Evolutionary conservation across 139 green algal species (phyloP).

Genomic region (Chlorella sp.): DNA sequence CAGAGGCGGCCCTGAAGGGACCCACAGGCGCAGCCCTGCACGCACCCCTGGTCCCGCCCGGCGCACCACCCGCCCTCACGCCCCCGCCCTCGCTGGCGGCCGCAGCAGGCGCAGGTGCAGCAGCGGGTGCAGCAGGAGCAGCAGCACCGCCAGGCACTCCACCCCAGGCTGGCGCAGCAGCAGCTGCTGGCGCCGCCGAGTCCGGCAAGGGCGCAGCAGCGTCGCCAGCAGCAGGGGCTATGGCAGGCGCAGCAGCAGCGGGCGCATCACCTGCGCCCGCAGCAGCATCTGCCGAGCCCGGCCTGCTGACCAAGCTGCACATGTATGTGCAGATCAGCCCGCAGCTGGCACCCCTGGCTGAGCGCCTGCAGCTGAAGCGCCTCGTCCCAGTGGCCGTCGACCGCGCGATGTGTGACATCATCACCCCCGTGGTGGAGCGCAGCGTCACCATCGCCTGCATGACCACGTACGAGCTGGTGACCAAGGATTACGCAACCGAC

Average conservation of each 20-base stretch:
- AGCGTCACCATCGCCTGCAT: constrained; percentile 95
- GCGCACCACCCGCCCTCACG: no score
- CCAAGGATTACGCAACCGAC: constrained; percentile 95
- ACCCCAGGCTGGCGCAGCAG: background rate
- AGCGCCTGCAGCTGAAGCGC: constrained; percentile 74
- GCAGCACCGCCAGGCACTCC: no score
- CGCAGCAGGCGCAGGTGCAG: no score
- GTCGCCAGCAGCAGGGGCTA: no score
- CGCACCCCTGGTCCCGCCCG: no score
- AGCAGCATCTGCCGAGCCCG: background rate
- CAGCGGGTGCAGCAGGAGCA: no score
- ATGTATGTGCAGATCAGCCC: constrained; percentile 50
- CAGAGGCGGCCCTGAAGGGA: background rate
- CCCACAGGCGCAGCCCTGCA: background rate
- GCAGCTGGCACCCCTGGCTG: constrained; percentile 46
- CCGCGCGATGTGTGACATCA: constrained; percentile 87
- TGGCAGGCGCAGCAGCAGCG: no score
- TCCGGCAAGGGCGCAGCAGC: no score
- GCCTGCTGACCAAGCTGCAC: background rate
- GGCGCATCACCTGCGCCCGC: no score
- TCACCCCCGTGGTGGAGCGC: constrained; percentile 92
- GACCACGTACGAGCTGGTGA: constrained; percentile 86
- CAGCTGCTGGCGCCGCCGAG: no score
- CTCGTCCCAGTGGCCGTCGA: constrained; percentile 84
- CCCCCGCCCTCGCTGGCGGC: background rate